phyloP scores from a whole-genome alignment of 345 rosid genomes.

The Populus tremula region DNA sequence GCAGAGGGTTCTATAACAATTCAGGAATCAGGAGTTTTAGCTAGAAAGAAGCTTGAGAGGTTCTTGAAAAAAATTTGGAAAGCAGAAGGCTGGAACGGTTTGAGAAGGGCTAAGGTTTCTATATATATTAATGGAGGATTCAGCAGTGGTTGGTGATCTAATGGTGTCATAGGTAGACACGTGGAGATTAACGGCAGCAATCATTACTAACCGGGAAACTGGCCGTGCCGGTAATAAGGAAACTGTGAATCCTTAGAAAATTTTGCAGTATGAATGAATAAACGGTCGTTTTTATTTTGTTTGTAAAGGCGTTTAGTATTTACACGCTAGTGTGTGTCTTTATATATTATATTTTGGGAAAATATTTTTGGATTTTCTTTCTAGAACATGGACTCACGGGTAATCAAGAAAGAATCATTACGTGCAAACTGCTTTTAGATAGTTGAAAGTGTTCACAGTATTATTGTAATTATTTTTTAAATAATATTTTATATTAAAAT shows the following conservation, averaged over 20 bases:
- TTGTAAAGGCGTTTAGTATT: constrained; percentile 4
- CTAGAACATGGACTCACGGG: not conserved
- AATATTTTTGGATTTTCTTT: not conserved
- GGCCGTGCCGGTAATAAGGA: constrained; percentile 23
- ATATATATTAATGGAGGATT: constrained; percentile 6
- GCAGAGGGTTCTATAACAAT: not conserved
- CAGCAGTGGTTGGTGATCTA: constrained; percentile 11
- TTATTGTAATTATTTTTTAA: too few relatives aligned
- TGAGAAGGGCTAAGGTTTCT: constrained; percentile 1
- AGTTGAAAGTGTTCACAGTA: too few relatives aligned
- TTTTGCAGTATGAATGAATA: not conserved
- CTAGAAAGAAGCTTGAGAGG: not conserved
- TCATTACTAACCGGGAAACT: constrained; percentile 23
- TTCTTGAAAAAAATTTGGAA: not conserved
- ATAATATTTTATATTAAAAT: too few relatives aligned
- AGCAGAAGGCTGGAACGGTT: constrained; percentile 9
- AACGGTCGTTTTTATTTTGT: not conserved
- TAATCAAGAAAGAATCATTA: not conserved
- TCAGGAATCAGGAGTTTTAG: not conserved
- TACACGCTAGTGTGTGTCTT: constrained; percentile 4
- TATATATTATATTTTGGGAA: not conserved
- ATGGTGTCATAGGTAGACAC: constrained; percentile 30
- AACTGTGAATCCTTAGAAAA: not conserved
- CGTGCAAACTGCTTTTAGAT: not conserved
- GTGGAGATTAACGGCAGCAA: constrained; percentile 30